Evolutionary conservation across 495 filamentous ascomycete species (phyloP), one percentile per base, ranked within the genome.

Genomic region (Annulohypoxylon stygium): DNA sequence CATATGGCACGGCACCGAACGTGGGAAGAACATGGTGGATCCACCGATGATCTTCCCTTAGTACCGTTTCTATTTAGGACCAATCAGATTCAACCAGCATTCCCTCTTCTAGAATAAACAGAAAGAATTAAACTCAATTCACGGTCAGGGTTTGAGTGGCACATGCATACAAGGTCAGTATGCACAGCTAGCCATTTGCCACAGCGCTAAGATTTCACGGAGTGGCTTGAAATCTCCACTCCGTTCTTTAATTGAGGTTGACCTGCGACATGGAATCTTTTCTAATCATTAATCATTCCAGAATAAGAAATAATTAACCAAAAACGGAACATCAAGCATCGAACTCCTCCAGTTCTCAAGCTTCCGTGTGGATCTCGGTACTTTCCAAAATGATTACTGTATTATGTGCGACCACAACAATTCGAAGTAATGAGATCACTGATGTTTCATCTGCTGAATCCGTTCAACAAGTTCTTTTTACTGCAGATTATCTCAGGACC

Each of bases 101-200:
- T 74, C 57, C 71, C 60, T 66, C 36, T 74, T 74, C 61, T 62
- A 74, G 71, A 74, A 70, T 63, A n/a, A 69, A 66, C 59, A 70
- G 71, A 74, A 70, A 59, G 20, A 69, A 66, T 64, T 68, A 53
- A 68, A 64, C 11, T 62, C 48, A 48, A 26, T 33, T 25, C 20
- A 26, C 20, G 48, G 48, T 26, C 48, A 51, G 25, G 48, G 20
- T 51, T 23, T 23, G 20, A 51, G 20, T 51, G 48, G 48, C 48
- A 45, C 16, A 43, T 43, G 39, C 39, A 43, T 43, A n/a, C 2
- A 23, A 23, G 20, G 20, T 23, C 14, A 43, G 39, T 14, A 23
- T 23, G 20, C 20, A 23, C 20, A 20, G 43, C 9, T 18, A 25
- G 33, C 43, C 43, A 47, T 14, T 47, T 47, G 12, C 39, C 45